These are phyloP conservation scores for Pseudocercospora fijiensis DNA, from an alignment of 2,329 filamentous ascomycete species.

Conservation along the genomic window DNA sequence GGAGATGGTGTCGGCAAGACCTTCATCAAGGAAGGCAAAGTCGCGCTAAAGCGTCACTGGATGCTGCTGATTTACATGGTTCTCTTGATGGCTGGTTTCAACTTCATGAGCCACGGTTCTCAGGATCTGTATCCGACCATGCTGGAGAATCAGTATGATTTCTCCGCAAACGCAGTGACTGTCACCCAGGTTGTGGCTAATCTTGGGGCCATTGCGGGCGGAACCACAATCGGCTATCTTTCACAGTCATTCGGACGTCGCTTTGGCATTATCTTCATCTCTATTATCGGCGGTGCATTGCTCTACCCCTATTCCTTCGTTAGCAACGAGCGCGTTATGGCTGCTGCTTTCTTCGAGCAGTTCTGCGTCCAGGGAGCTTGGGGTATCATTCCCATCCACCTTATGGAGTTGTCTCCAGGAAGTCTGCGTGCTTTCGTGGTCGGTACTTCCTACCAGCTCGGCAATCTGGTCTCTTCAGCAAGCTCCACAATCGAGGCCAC, in stretches of 20 bases:
- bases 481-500: constrained; percentile 46
- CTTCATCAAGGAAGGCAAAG: constrained; percentile 73
- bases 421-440: constrained; percentile 73
- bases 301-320: constrained; percentile 82
- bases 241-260: constrained; percentile 50
- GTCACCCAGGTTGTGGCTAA: constrained; percentile 53
- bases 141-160: constrained; percentile 58
- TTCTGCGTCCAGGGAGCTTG: constrained; percentile 41
- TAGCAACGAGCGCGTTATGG: constrained; percentile 63
- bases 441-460: constrained; percentile 72
- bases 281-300: constrained; percentile 67
- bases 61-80: constrained; percentile 76
- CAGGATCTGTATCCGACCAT: constrained; percentile 65
- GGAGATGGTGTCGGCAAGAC: constrained; percentile 62
- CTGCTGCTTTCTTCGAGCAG: constrained; percentile 75
- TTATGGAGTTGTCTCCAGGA: constrained; percentile 73
- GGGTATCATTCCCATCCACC: constrained; percentile 59
- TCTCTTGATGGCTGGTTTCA: constrained; percentile 85
- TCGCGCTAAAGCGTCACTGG: constrained; percentile 79
- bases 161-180: constrained; percentile 50
- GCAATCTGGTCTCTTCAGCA: constrained; percentile 63
- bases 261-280: constrained; percentile 50
- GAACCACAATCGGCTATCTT: constrained; percentile 48
- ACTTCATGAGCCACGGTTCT: constrained; percentile 83
- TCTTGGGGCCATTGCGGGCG: constrained; percentile 51